Percentiles rank a stretch among this genome's conserved stretches.
Conservation (phyloP, 2,329 filamentous ascomycete species). For the Westerdykella ornata region DNA sequence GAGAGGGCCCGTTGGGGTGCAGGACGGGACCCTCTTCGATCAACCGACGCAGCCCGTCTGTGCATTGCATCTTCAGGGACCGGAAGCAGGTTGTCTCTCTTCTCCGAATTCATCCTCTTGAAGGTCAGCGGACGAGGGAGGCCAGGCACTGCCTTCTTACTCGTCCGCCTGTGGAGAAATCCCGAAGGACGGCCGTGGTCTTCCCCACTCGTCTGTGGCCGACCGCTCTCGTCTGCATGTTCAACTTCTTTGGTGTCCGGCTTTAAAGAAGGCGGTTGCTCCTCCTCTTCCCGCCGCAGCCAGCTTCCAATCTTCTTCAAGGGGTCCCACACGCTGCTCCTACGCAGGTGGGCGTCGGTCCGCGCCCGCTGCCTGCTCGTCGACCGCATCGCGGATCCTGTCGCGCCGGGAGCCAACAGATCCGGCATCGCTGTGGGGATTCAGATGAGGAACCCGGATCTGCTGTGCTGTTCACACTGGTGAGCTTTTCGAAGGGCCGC, state of each 20-base stretch:
- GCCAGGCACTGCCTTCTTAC: slow-evolving; percentile 64
- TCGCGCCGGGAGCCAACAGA: slow-evolving; percentile 20
- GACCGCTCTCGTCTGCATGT: slow-evolving; percentile 28
- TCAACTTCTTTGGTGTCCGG: slow-evolving; percentile 11
- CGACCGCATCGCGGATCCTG: slow-evolving; percentile 21
- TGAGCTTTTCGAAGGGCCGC: neutral
- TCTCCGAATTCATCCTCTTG: slow-evolving; percentile 75
- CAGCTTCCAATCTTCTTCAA: slow-evolving; percentile 38
- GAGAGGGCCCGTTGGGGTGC: slow-evolving; percentile 42
- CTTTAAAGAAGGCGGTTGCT: slow-evolving; percentile 15
- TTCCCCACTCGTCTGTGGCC: slow-evolving; percentile 31
- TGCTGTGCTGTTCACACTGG: too few relatives aligned
- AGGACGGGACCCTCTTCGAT: slow-evolving; percentile 57
- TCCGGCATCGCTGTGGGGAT: slow-evolving; percentile 20
- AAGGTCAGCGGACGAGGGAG: slow-evolving; percentile 73
- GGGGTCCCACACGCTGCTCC: slow-evolving; percentile 32
- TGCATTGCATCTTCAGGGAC: slow-evolving; percentile 58
- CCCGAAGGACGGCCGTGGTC: slow-evolving; percentile 11
- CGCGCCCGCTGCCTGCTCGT: slow-evolving; percentile 29
- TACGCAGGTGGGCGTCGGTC: slow-evolving; percentile 29
- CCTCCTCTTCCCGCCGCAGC: slow-evolving; percentile 37
- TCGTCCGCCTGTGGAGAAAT: slow-evolving; percentile 24
- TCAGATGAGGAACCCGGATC: neutral
- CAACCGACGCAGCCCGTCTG: slow-evolving; percentile 67
- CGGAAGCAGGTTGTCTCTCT: slow-evolving; percentile 64